Evolutionary conservation across 176 grass and related monocot genomes (phyloP), one percentile per base, ranked within the genome.

Genomic region (Hordeum marinum): DNA sequence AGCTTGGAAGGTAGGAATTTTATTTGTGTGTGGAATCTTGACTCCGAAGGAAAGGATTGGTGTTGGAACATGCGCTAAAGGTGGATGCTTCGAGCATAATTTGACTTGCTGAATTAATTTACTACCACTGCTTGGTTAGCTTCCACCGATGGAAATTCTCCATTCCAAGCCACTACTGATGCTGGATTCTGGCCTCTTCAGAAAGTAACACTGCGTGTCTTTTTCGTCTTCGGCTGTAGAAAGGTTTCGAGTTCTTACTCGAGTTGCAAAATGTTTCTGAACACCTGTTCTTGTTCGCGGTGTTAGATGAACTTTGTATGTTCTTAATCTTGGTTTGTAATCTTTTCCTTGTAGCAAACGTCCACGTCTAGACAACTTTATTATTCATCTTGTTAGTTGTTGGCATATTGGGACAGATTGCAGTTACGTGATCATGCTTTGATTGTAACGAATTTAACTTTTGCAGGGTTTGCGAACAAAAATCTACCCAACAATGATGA

Each of bases 11-110:
- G 65, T 79, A 36, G 66, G 84, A 87, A 79, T 83, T 79, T 86
- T 1, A 4, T 79, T 34, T 24, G 14, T 42, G 74, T 21, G 52
- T 67, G 58, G 68, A 90, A 86, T 45, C 79, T 83, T 90, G 74
- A 86, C 66, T 58, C 45, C 8, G 73, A 86, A 90, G 84, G 34
- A 83, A 86, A 83, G 74, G 66, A 72, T 78, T 9, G 31, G 12
- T 86, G 72, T 55, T 86, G 79, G 71, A 57, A 40, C 4, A 18
- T 37, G 29, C 77, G 34, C 21, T 26, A 63, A 80, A 50, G 37
- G 20, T 45, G 25, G 79, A 66, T 78, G 20, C n/a, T 87, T 87
- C 48, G 61, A 76, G 70, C 46, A 68, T n/a, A 67, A 67, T 83
- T 80, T 80, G 76, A 76, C 61, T 26, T 4, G 29, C 74, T 45